phyloP scores from a whole-genome alignment of 805 yeast genomes.

The Saturnispora bothae region DNA sequence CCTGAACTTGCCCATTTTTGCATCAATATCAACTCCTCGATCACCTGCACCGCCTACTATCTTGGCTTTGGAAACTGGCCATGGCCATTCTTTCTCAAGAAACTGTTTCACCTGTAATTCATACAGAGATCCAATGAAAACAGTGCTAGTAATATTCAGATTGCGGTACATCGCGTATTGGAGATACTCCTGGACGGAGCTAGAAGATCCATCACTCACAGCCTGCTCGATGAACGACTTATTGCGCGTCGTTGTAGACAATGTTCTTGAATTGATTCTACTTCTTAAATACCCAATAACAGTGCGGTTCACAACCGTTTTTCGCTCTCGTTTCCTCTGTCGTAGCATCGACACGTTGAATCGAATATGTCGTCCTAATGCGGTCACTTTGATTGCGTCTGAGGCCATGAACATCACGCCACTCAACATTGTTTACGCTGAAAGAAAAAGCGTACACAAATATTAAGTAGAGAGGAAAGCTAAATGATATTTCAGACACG shows the following conservation, averaged over 20 bases:
- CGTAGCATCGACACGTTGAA: neutral
- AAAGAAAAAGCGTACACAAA: neutral
- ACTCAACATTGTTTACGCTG: constrained; percentile 1
- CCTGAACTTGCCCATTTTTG: constrained; percentile 25
- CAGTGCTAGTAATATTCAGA: constrained; percentile 37
- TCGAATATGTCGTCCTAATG: constrained; percentile 3
- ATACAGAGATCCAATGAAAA: constrained; percentile 45
- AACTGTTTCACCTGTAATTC: constrained; percentile 36
- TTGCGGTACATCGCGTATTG: constrained; percentile 24
- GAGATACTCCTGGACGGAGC: constrained; percentile 24
- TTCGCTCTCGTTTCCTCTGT: neutral
- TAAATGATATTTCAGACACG: neutral
- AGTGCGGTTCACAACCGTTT: neutral
- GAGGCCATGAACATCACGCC: constrained; percentile 2
- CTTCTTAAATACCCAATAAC: neutral
- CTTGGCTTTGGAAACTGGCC: constrained; percentile 21
- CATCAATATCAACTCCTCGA: constrained; percentile 46
- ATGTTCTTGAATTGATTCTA: constrained; percentile 3
- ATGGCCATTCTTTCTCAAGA: constrained; percentile 20
- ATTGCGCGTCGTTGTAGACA: constrained; percentile 5
- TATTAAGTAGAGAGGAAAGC: neutral
- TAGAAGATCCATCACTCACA: constrained; percentile 16
- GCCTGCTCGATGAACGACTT: neutral
- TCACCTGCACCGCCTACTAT: constrained; percentile 48
- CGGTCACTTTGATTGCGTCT: neutral